These are phyloP conservation scores for cucumber (Cucumis sativus) DNA, from an alignment of 306 rosid species.

Conservation along the genomic window DNA sequence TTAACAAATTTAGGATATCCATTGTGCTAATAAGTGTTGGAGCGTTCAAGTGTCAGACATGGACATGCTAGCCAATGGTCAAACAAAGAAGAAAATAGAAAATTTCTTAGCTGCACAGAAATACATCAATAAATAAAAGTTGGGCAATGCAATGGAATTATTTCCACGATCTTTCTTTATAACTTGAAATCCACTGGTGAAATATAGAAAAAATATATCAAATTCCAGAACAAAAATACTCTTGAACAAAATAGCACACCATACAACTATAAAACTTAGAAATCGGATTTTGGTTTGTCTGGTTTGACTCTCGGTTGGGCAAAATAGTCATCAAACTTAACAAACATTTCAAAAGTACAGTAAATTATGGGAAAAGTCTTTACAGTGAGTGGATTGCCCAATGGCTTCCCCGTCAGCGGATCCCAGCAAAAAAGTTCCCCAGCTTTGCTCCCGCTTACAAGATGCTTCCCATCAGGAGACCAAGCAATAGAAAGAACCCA, in stretches of 20 bases:
- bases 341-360: background rate
- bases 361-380: conserved; percentile 2
- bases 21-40: no score
- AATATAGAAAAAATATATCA: background rate
- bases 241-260: background rate
- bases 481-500: conserved; percentile 94
- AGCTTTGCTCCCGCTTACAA: conserved; percentile 88
- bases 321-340: background rate
- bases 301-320: background rate
- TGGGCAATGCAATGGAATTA: background rate
- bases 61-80: no score
- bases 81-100: no score
- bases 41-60: no score
- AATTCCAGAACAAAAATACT: background rate
- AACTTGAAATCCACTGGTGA: background rate
- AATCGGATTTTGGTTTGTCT: background rate
- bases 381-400: conserved; percentile 56
- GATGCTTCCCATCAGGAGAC: conserved; percentile 90
- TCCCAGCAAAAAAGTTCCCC: conserved; percentile 93
- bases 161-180: background rate
- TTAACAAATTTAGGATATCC: no score
- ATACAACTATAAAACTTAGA: background rate
- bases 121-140: background rate
- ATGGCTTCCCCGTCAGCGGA: conserved; percentile 75
- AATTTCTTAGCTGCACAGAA: no score